Percentiles rank a stretch among this genome's conserved stretches.
Evolutionary conservation across 2,329 filamentous ascomycete species (phyloP).

Genomic region (Fusarium udum): DNA sequence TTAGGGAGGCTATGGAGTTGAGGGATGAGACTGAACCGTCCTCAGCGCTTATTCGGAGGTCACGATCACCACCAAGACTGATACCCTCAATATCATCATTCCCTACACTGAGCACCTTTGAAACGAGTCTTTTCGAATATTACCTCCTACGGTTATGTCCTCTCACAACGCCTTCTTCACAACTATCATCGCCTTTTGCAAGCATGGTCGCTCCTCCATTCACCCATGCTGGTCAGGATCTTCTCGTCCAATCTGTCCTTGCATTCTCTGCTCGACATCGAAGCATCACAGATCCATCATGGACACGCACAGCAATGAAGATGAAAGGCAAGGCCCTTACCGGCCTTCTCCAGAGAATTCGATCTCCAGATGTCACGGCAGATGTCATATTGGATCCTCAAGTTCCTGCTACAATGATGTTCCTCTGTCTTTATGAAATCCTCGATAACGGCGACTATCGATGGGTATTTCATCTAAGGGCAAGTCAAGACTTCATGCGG

Average conservation of each 20-base stretch:
- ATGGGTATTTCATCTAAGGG: constrained; percentile 59
- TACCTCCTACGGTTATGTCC: constrained; percentile 36
- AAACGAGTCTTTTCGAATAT: constrained; percentile 33
- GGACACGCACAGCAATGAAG: constrained; percentile 26
- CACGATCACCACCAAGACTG: not conserved
- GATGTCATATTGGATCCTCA: constrained; percentile 35
- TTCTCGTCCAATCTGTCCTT: constrained; percentile 31
- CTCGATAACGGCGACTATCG: constrained; percentile 38
- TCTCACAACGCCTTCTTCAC: constrained; percentile 33
- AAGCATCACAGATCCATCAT: constrained; percentile 27
- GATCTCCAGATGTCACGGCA: constrained; percentile 13
- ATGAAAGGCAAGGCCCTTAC: constrained; percentile 34
- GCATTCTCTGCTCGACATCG: constrained; percentile 37
- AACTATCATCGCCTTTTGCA: constrained; percentile 30
- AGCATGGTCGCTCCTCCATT: constrained; percentile 36
- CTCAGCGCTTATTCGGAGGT: not conserved
- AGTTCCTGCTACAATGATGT: constrained; percentile 39
- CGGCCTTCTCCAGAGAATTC: not conserved
- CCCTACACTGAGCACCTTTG: constrained; percentile 14
- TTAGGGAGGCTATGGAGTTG: constrained; percentile 16
- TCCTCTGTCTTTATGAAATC: constrained; percentile 39
- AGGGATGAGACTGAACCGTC: constrained; percentile 6
- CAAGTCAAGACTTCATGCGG: constrained; percentile 57
- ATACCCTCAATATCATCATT: constrained; percentile 18
- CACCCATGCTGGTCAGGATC: constrained; percentile 27